A percentile compares a stretch with the other conserved stretches of the same genome.
These are phyloP conservation scores for Termitomyces sp. DNA, from an alignment of 768 basidiomycete species.

Conservation along the genomic window DNA sequence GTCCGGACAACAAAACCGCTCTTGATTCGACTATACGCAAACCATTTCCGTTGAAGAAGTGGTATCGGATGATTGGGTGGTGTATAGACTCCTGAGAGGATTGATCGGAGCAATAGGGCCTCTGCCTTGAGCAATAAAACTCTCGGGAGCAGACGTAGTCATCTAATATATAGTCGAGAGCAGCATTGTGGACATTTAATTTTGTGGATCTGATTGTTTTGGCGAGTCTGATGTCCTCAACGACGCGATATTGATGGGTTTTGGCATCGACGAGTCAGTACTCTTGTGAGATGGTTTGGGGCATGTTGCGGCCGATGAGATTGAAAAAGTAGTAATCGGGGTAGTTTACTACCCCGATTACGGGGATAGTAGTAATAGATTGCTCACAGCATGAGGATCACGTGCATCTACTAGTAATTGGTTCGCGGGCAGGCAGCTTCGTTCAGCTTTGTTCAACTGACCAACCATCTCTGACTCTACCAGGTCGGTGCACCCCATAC, in stretches of 20 bases:
- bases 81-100: not conserved
- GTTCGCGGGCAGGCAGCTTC: conserved; percentile 11
- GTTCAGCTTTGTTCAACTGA: conserved; percentile 2
- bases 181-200: not conserved
- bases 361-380: too few species aligned
- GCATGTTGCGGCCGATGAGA: too few species aligned
- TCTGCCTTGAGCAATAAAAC: not conserved
- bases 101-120: not conserved
- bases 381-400: conserved; percentile 7
- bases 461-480: not conserved
- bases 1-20: not conserved
- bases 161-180: not conserved
- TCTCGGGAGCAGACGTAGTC: not conserved
- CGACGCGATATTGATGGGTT: not conserved
- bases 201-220: not conserved
- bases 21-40: not conserved
- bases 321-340: too few species aligned
- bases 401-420: conserved; percentile 16
- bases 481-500: not conserved
- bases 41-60: not conserved
- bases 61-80: not conserved
- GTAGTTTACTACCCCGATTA: too few species aligned
- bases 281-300: too few species aligned
- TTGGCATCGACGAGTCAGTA: too few species aligned
- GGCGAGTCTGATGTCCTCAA: not conserved